Percentiles rank a stretch among this genome's conserved stretches.
Evolutionary conservation across 306 rosid genomes (phyloP).

Genomic region (Prunus mira): DNA sequence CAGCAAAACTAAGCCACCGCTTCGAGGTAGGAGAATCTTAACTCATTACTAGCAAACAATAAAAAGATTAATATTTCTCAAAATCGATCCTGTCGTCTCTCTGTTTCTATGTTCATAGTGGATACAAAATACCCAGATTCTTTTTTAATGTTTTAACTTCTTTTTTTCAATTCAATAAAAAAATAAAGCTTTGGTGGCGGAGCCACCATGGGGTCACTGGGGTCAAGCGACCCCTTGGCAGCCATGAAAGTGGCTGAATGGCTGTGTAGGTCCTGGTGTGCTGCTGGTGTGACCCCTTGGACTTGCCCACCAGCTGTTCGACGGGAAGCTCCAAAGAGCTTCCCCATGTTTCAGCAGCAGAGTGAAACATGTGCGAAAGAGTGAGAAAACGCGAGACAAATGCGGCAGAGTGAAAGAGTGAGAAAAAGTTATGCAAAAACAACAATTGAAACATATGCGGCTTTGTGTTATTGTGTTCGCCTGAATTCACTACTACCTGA

Average conservation of each 20-base stretch:
- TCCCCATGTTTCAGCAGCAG: too few relatives aligned
- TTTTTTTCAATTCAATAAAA: neutral
- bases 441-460: constrained; percentile 16
- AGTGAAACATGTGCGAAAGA: too few relatives aligned
- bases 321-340: too few relatives aligned
- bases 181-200: neutral
- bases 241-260: too few relatives aligned
- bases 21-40: constrained; percentile 7
- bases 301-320: too few relatives aligned
- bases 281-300: too few relatives aligned
- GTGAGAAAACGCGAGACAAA: too few relatives aligned
- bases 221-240: too few relatives aligned
- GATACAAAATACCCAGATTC: neutral
- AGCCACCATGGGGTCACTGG: too few relatives aligned
- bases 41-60: neutral
- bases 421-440: constrained; percentile 9
- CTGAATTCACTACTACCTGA: constrained; percentile 30
- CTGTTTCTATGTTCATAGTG: neutral
- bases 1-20: neutral
- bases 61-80: neutral
- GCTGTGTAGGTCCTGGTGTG: too few relatives aligned
- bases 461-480: constrained; percentile 29
- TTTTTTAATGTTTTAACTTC: too few relatives aligned
- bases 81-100: neutral
- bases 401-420: constrained; percentile 7